phyloP scores from a whole-genome alignment of 768 basidiomycete genomes.

The Botryobasidium botryosum region DNA sequence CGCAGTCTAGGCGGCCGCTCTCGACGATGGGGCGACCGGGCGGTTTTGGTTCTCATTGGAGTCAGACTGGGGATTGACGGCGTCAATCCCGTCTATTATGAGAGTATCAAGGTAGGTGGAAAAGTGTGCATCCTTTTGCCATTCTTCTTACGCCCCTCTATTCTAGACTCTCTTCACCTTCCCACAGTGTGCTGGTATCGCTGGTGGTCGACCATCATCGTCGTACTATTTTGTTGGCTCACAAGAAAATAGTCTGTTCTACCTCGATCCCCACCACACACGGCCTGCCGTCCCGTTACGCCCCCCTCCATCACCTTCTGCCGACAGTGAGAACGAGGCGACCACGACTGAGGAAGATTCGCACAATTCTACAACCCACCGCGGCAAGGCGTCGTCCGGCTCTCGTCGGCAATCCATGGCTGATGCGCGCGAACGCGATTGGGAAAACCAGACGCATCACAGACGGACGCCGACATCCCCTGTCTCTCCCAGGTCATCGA shows the following conservation, averaged over 20 bases:
- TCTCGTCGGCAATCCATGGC: no score
- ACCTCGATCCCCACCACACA: conserved; percentile 66
- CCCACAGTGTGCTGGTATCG: conserved; percentile 92
- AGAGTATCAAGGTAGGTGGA: conserved; percentile 54
- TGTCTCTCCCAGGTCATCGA: not conserved
- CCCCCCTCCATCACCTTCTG: conserved; percentile 23
- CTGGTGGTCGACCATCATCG: conserved; percentile 89
- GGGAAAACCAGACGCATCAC: not conserved
- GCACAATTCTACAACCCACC: no score
- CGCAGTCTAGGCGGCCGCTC: not conserved
- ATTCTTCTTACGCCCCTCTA: not conserved
- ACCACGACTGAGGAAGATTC: no score
- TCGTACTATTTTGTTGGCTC: conserved; percentile 96
- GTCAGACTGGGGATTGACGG: conserved; percentile 80
- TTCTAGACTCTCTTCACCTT: conserved; percentile 69
- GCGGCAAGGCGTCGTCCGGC: no score
- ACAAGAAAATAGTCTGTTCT: conserved; percentile 75
- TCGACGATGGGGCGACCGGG: conserved; percentile 54
- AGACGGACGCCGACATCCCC: not conserved
- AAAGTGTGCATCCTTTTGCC: not conserved
- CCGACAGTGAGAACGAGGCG: not conserved
- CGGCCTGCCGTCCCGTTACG: conserved; percentile 61
- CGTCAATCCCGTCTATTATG: conserved; percentile 90
- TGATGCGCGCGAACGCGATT: no score
- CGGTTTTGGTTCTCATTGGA: conserved; percentile 75